Evolutionary conservation across 192 early-diverging fungal genomes (phyloP).

Genomic region (Geranomyces variabilis): DNA sequence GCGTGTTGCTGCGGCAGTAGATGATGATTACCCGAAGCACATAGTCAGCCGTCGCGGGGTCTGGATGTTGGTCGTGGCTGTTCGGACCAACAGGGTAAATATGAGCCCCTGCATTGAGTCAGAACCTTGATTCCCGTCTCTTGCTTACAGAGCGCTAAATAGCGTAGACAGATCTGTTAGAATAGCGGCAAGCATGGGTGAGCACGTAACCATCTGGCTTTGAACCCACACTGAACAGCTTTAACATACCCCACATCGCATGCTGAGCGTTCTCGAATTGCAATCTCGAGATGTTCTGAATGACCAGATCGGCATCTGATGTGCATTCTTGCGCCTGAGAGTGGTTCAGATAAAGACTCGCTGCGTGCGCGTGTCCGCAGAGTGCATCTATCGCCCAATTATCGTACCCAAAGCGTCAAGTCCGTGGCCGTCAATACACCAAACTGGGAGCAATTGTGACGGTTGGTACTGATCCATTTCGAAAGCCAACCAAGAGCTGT

Average conservation of each 20-base stretch:
- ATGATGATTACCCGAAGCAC: conserved; percentile 5
- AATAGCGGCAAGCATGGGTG: background rate
- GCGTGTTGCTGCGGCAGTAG: conserved; percentile 10
- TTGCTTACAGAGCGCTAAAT: conserved; percentile 8
- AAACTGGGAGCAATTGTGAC: background rate
- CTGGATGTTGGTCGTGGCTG: background rate
- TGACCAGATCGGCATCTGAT: background rate
- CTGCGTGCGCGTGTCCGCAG: background rate
- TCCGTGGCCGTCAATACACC: conserved; percentile 1
- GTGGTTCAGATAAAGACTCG: background rate
- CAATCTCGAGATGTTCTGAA: background rate
- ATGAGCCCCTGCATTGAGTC: too few species aligned
- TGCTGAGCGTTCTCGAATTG: background rate
- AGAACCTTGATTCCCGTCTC: too few species aligned
- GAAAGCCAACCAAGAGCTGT: background rate
- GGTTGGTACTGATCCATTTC: background rate
- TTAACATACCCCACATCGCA: conserved; percentile 12
- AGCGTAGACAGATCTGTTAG: conserved; percentile 1
- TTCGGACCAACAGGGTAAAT: background rate
- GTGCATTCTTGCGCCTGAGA: conserved; percentile 10
- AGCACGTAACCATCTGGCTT: background rate
- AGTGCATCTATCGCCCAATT: background rate
- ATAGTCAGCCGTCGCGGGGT: background rate
- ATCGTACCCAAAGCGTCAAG: conserved; percentile 4
- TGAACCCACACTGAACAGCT: background rate